Conservation (phyloP, 2,329 filamentous ascomycete species). For the Penicillium sp. region DNA sequence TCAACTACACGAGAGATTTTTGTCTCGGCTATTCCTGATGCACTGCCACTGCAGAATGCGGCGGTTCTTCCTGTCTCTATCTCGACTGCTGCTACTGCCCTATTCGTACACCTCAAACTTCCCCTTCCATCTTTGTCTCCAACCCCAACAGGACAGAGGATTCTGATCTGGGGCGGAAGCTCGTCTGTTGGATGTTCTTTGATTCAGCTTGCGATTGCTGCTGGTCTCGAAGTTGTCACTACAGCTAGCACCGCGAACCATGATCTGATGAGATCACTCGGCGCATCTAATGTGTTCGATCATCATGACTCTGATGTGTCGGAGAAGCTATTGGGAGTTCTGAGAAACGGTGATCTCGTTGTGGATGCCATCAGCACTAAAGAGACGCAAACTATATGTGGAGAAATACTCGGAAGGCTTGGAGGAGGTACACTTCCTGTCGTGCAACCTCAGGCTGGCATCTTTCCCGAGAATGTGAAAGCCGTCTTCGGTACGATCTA, state of each 20-base stretch:
- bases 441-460: neutral
- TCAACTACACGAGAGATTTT: conserved; percentile 30
- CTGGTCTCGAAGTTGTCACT: conserved; percentile 45
- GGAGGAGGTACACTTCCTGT: conserved; percentile 20
- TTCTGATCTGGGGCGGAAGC: conserved; percentile 52
- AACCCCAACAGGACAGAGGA: conserved; percentile 20
- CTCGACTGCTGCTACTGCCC: conserved; percentile 37
- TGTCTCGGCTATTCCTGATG: conserved; percentile 36
- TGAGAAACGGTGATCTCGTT: conserved; percentile 20
- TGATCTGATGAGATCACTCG: conserved; percentile 39
- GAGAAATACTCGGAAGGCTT: conserved; percentile 18
- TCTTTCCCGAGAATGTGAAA: conserved; percentile 13
- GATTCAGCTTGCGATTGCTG: conserved; percentile 48
- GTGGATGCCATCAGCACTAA: conserved; percentile 17
- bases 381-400: conserved; percentile 17
- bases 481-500: conserved; percentile 10
- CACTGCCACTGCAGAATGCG: conserved; percentile 39
- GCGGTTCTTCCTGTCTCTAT: conserved; percentile 42
- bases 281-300: conserved; percentile 45
- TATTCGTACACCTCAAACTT: conserved; percentile 34
- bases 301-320: conserved; percentile 39
- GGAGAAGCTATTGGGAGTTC: conserved; percentile 30
- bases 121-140: conserved; percentile 29
- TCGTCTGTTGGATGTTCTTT: conserved; percentile 49
- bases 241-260: conserved; percentile 46